Evolutionary conservation across 305 asterid genomes (phyloP).

Genomic region (Caryopteris hybrid): DNA sequence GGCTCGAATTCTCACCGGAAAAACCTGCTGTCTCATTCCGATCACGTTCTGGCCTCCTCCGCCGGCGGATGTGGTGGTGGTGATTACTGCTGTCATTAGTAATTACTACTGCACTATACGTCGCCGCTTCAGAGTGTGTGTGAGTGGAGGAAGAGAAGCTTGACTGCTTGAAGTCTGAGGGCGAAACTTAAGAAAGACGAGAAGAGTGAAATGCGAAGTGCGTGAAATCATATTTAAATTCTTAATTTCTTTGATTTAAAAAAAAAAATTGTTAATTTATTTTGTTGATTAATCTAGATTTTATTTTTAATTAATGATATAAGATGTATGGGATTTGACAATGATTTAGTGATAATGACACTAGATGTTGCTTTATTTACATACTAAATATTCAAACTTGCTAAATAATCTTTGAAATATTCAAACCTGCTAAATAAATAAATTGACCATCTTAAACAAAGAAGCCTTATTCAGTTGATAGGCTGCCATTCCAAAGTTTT

Average conservation of each 20-base stretch:
- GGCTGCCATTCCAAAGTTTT: background rate
- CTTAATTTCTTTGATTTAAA: no score
- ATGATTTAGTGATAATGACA: constrained; percentile 23
- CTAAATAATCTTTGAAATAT: background rate
- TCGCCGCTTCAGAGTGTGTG: background rate
- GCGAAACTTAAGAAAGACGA: no score
- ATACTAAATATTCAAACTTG: background rate
- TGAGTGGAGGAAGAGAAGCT: constrained; percentile 8
- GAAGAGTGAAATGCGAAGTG: no score
- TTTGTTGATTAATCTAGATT: background rate
- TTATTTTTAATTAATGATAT: no score
- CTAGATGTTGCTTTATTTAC: background rate
- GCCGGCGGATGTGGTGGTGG: constrained; percentile 11
- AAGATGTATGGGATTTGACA: background rate
- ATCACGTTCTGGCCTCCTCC: constrained; percentile 18
- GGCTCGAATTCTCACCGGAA: constrained; percentile 24
- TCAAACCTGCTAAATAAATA: background rate
- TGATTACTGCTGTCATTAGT: constrained; percentile 28
- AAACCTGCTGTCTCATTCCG: constrained; percentile 27
- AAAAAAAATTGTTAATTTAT: no score
- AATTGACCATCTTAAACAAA: no score
- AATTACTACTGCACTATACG: background rate
- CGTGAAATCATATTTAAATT: background rate
- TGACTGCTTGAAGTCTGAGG: background rate
- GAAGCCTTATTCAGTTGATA: no score